phyloP scores from a whole-genome alignment of 192 early-diverging fungal species.

The Chytriomyces confervae region DNA sequence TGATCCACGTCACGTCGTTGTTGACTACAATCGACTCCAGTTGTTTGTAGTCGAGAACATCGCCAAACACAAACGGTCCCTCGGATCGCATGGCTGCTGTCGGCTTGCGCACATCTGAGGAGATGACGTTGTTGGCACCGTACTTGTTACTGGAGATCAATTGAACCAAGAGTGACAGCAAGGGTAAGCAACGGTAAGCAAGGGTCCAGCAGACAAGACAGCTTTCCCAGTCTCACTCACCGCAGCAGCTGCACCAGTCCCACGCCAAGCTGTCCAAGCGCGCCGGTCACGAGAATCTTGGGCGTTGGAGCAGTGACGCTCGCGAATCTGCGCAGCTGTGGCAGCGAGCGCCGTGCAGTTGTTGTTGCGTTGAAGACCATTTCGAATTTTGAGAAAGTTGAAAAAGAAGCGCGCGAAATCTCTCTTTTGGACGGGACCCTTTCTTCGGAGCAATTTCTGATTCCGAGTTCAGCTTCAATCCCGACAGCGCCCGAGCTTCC shows the following conservation, averaged over 20 bases:
- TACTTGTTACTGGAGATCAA: conserved; percentile 48
- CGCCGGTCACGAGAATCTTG: conserved; percentile 67
- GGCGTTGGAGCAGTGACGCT: conserved; percentile 42
- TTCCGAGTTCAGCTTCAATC: no score
- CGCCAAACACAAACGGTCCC: conserved; percentile 71
- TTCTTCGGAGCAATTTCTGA: not conserved
- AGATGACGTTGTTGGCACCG: conserved; percentile 67
- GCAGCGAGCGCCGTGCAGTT: no score
- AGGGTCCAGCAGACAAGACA: conserved; percentile 2
- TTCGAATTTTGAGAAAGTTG: no score
- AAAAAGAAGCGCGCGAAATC: conserved; percentile 6
- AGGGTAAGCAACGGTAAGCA: conserved; percentile 19
- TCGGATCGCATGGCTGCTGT: conserved; percentile 49
- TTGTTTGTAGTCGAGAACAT: conserved; percentile 67
- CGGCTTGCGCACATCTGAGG: conserved; percentile 72
- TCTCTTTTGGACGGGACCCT: not conserved
- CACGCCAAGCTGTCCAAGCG: conserved; percentile 68
- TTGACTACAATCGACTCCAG: conserved; percentile 70
- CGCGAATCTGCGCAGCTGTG: no score
- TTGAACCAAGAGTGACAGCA: conserved; percentile 3
- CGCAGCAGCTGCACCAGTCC: conserved; percentile 65
- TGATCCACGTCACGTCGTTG: conserved; percentile 69
- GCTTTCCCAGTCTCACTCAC: conserved; percentile 31
- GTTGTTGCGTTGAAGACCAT: no score
- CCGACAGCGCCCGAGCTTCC: no score